Evolutionary conservation across 805 yeast genomes (phyloP).

Genomic region (Lipomyces sp.): DNA sequence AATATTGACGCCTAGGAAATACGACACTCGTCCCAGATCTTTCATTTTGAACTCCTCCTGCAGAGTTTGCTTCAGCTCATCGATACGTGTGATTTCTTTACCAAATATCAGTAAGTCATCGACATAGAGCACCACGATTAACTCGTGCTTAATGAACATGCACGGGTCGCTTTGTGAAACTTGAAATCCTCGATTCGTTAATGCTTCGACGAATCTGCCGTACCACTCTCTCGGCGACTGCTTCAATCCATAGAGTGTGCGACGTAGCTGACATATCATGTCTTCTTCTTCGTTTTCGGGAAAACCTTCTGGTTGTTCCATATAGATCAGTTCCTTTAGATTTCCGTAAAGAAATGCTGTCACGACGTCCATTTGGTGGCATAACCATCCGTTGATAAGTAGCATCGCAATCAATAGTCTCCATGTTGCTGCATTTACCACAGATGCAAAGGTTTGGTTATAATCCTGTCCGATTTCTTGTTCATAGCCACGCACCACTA

Average conservation of each 20-base stretch:
- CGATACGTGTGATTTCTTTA: conserved; percentile 13
- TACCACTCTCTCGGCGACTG: conserved; percentile 14
- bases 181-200: conserved; percentile 2
- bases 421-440: conserved; percentile 38
- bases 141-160: not conserved
- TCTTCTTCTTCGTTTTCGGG: conserved; percentile 8
- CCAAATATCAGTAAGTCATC: conserved; percentile 33
- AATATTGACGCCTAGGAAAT: conserved; percentile 23
- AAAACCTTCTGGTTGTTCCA: conserved; percentile 12
- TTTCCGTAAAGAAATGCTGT: conserved; percentile 39
- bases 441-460: conserved; percentile 43
- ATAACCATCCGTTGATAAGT: not conserved
- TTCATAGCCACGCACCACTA: conserved; percentile 42
- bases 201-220: not conserved
- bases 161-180: not conserved
- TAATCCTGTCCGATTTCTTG: conserved; percentile 43
- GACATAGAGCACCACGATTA: conserved; percentile 33
- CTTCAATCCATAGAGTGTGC: conserved; percentile 28
- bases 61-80: not conserved
- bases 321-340: conserved; percentile 27
- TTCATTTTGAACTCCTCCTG: conserved; percentile 22
- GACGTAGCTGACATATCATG: conserved; percentile 22
- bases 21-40: conserved; percentile 25
- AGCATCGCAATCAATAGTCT: conserved; percentile 21
- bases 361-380: conserved; percentile 40